Base-by-base conservation (phyloP, 495 filamentous ascomycete genomes). In the Hamigera avellanea region DNA sequence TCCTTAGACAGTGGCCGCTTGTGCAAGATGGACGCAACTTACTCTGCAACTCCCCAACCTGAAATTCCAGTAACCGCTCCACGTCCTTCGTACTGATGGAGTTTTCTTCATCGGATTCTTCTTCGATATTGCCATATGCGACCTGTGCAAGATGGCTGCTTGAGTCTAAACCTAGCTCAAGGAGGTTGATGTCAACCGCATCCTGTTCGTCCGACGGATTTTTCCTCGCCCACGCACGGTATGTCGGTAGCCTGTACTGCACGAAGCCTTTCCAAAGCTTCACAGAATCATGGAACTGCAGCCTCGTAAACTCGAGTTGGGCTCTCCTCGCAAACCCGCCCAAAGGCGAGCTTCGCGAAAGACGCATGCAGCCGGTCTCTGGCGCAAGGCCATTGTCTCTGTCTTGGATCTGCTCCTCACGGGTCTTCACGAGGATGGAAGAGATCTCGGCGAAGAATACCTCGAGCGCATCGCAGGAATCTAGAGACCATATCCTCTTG, bases 31-130 rank as follows among this genome's bases (percentile, higher is more conserved):
- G n/a, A 28, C 13, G 8, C 4, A 10, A 62, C 75, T 43, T 67
- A 83, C 85, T 82, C 53, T 95, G 87, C 55, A 94, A 72, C 51
- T 81, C 76, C 32, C 81, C 77, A 18, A 95, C 76, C 56, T 95
- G 88, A 44, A 86, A 91, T 41, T 94, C 86, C 15, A 95, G 46
- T 27, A 94, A 59, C 14, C 76, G 75, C 53, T 93, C 85, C 8
- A 93, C 69, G 50, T 95, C 89, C 40, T 93, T 83, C 0, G 75
- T 76, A 48, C 85, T 91, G 32, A 85, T 62, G 19, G 42, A 49
- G 14, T 41, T 52, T 21, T 66, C 59, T 12, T 63, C 53, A 27
- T 63, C 62, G 6, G 54, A 46, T 29, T 72, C 62, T 15, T 65
- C 59, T 16, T 67, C 59, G 19, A 82, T 59, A 49, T 72, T 59